Percentiles rank a stretch among this genome's conserved stretches.
These are phyloP conservation scores for Lagenaria siceraria DNA, from an alignment of 306 rosid species.

Conservation along the genomic window DNA sequence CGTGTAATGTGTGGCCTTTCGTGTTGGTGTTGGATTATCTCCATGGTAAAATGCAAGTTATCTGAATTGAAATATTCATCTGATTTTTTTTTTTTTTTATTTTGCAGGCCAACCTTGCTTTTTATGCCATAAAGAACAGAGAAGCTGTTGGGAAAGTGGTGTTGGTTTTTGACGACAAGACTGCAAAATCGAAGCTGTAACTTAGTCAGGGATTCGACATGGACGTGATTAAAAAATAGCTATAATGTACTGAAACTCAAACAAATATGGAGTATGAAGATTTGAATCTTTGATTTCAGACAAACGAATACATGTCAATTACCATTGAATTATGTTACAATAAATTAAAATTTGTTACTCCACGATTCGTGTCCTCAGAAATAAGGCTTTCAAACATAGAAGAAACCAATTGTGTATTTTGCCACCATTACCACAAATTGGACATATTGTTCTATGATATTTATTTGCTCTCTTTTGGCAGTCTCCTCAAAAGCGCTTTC, in stretches of 20 bases:
- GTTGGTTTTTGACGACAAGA: constrained; percentile 45
- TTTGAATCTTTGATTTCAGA: too few relatives aligned
- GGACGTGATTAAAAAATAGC: not conserved
- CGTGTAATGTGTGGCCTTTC: not conserved
- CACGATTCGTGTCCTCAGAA: too few relatives aligned
- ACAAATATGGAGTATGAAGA: too few relatives aligned
- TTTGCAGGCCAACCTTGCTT: constrained; percentile 72
- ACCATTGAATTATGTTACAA: too few relatives aligned
- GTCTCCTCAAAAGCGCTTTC: too few relatives aligned
- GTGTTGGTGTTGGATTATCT: not conserved
- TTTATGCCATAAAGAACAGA: constrained; percentile 72
- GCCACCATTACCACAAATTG: too few relatives aligned
- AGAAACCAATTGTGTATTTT: too few relatives aligned
- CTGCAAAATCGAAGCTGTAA: constrained; percentile 51
- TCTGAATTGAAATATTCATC: not conserved
- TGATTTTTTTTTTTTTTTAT: constrained; percentile 22
- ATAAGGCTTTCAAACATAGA: not conserved
- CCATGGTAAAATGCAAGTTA: not conserved
- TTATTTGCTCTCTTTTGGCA: too few relatives aligned
- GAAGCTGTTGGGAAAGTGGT: constrained; percentile 84
- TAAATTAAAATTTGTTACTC: too few relatives aligned
- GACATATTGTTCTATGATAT: too few relatives aligned
- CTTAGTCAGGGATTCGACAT: not conserved
- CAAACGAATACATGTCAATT: too few relatives aligned
- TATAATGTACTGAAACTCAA: not conserved